Evolutionary conservation across 305 asterid species (phyloP).

Genomic region (Solanum hybrid): DNA sequence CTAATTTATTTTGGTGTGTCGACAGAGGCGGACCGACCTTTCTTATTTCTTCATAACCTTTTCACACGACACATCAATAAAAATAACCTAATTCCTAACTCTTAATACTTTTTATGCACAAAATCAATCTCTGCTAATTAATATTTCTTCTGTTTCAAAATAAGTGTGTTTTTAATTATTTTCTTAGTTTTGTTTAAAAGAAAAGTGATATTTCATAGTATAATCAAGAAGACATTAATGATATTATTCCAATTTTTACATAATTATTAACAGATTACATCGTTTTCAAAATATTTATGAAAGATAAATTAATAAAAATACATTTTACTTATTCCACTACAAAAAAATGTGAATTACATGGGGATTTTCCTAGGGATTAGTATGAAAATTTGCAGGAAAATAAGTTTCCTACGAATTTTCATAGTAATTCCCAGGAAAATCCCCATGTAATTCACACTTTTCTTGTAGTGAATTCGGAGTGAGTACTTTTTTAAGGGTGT

Average conservation of each 20-base stretch:
- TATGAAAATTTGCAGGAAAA: too few relatives aligned
- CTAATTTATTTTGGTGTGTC: neutral
- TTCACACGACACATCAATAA: neutral
- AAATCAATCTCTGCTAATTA: neutral
- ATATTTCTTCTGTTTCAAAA: neutral
- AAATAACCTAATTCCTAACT: neutral
- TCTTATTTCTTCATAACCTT: neutral
- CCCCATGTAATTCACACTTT: too few relatives aligned
- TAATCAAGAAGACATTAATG: neutral
- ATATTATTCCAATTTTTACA: neutral
- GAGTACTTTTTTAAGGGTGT: too few relatives aligned
- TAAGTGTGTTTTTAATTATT: neutral
- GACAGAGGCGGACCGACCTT: neutral
- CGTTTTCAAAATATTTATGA: neutral
- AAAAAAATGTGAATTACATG: too few relatives aligned
- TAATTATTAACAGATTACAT: neutral
- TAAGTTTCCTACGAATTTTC: too few relatives aligned
- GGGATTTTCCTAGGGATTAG: too few relatives aligned
- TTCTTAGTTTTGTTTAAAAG: accelerated
- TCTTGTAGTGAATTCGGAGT: too few relatives aligned
- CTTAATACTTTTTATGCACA: neutral
- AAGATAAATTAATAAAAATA: too few relatives aligned
- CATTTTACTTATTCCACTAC: too few relatives aligned
- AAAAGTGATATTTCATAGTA: neutral
- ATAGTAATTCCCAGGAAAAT: too few relatives aligned